Evolutionary conservation across 805 yeast genomes (phyloP), one percentile per base, ranked within the genome.

Genomic region (Zygoascus bituminiphila): DNA sequence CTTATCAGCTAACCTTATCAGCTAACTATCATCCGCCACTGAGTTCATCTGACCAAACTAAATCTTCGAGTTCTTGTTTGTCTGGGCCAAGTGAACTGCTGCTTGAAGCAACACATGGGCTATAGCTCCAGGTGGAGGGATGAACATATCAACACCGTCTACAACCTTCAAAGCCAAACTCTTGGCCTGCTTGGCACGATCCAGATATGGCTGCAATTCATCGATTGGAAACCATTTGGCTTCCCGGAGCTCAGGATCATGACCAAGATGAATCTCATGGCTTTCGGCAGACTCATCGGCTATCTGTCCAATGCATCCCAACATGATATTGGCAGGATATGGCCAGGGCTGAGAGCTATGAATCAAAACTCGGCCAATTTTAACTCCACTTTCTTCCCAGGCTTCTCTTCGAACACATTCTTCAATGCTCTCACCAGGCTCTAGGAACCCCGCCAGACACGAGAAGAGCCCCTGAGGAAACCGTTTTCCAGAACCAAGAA

Each of bases 331-430:
- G 0, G 87, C 88, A 1, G 98, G 98, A 65, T 81, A 91, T 15
- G 98, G 98, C 98, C 98, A 91, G 2, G 98, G 98, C 67, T 91
- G 98, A 10, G 93, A 77, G 57, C 79, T 72, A 20, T 82, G 66
- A 46, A 91, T 74, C 45, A 72, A 66, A 24, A 91, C 83, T 2
- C 75, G 63, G 12, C 69, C 67, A 24, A 74, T 80, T 46, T 67
- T 73, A 31, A 88, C 84, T 6, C 98, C 98, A 4, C 97, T 82
- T 65, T 91, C 98, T 63, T 91, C 98, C 88, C 93, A 89, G 25
- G 86, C 83, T 64, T 91, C 98, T 54, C 98, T 72, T 41, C 81
- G 70, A 20, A 91, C 84, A 10, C 96, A 93, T 42, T 79, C 82
- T 65, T 91, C 98, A 19, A 91, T 79, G 1, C 94, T 79, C 68